Conservation (phyloP, 345 rosid species). For the Nephelium lappaceum region DNA sequence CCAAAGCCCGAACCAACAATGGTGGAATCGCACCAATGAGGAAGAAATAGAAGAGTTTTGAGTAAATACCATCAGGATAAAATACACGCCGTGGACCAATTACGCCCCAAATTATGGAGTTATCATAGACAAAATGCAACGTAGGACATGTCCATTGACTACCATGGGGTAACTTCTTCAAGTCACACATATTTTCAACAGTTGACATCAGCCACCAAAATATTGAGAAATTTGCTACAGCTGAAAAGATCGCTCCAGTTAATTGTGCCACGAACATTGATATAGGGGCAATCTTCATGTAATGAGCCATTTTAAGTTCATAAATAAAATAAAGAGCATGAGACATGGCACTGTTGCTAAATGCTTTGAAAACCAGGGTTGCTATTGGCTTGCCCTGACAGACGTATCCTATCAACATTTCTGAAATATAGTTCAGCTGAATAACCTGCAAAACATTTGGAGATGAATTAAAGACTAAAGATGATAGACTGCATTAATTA, state of each 20-base stretch:
- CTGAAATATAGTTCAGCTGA: background rate
- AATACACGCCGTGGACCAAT: conserved; percentile 14
- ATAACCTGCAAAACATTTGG: background rate
- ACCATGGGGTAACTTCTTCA: conserved; percentile 1
- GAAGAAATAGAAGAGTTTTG: background rate
- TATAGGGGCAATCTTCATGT: background rate
- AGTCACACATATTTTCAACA: conserved; percentile 3
- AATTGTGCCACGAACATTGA: background rate
- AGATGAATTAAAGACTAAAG: background rate
- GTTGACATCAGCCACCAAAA: conserved; percentile 13
- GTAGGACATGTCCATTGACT: conserved; percentile 20
- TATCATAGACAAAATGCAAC: background rate
- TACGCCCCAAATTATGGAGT: conserved; percentile 18
- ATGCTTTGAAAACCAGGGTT: background rate
- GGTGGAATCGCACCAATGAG: conserved; percentile 2
- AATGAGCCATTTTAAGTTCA: background rate
- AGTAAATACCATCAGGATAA: background rate
- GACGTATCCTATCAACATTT: conserved; percentile 1
- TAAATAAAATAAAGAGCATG: background rate
- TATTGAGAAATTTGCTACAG: background rate
- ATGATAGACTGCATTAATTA: too few species aligned
- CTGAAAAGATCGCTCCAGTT: background rate
- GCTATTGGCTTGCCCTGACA: conserved; percentile 16
- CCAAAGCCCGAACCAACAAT: background rate
- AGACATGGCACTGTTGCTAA: background rate